Conservation (phyloP, 768 basidiomycete genomes). For the Hypholoma sublateritium region DNA sequence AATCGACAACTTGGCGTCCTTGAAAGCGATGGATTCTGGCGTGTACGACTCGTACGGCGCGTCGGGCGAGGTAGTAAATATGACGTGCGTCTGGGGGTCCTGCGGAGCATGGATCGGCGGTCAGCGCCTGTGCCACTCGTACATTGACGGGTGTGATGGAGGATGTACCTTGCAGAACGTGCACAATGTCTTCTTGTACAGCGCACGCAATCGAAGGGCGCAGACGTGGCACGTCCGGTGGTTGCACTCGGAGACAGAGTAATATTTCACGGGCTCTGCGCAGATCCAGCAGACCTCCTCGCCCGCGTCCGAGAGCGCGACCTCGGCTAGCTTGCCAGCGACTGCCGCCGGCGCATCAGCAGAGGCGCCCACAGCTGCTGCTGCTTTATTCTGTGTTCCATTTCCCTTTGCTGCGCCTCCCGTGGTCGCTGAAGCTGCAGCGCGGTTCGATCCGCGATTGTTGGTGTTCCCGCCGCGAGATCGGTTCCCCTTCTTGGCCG, state of each 20-base stretch:
- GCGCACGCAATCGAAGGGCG: constrained; percentile 78
- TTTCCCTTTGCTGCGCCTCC: not conserved
- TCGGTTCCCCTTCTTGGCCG: constrained; percentile 14
- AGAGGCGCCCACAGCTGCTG: not conserved
- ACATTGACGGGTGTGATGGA: not conserved
- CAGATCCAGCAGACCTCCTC: constrained; percentile 87
- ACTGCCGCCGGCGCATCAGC: not conserved
- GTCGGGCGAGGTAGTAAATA: constrained; percentile 72
- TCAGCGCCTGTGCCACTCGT: not conserved
- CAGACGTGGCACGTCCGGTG: constrained; percentile 97
- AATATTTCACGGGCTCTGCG: constrained; percentile 91
- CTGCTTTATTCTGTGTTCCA: not conserved
- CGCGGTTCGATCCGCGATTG: constrained; percentile 17
- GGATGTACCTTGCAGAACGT: constrained; percentile 90
- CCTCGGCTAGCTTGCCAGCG: constrained; percentile 6
- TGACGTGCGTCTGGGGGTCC: constrained; percentile 73
- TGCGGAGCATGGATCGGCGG: constrained; percentile 24
- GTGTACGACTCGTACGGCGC: constrained; percentile 58
- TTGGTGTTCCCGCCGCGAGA: constrained; percentile 14
- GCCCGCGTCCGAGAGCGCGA: constrained; percentile 22
- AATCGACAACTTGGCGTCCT: constrained; percentile 73
- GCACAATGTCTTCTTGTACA: constrained; percentile 93
- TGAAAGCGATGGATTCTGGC: constrained; percentile 55
- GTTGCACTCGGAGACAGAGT: constrained; percentile 85
- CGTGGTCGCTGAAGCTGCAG: constrained; percentile 11